Conservation (phyloP, 2,329 filamentous ascomycete genomes). For the Onygena corvina region DNA sequence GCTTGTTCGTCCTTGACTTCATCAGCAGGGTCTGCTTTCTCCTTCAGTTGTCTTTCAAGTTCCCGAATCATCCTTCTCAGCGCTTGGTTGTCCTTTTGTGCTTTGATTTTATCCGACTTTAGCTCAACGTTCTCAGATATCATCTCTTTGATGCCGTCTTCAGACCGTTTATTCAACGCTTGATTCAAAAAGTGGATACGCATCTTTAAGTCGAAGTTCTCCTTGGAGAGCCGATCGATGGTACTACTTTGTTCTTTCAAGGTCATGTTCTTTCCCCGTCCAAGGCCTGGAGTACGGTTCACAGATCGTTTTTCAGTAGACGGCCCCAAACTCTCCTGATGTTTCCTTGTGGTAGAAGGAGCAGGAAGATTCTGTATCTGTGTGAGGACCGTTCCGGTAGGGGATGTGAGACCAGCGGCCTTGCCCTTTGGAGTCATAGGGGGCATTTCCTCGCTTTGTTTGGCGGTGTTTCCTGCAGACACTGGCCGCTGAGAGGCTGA, state of each 20-base stretch:
- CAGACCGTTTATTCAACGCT: slow-evolving; percentile 80
- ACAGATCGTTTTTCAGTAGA: slow-evolving; percentile 47
- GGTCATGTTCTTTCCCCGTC: slow-evolving; percentile 58
- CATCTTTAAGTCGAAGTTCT: slow-evolving; percentile 95
- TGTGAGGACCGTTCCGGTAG: slow-evolving; percentile 78
- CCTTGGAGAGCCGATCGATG: slow-evolving; percentile 89
- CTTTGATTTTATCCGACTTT: slow-evolving; percentile 75
- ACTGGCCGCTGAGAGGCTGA: slow-evolving; percentile 24
- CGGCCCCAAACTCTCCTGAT: slow-evolving; percentile 51
- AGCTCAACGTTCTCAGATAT: slow-evolving; percentile 95
- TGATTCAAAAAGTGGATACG: slow-evolving; percentile 96
- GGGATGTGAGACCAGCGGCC: slow-evolving; percentile 45
- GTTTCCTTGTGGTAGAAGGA: slow-evolving; percentile 77
- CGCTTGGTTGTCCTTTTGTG: slow-evolving; percentile 81
- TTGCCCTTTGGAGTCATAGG: slow-evolving; percentile 61
- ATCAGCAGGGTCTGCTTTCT: slow-evolving; percentile 42
- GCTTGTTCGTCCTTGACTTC: slow-evolving; percentile 35
- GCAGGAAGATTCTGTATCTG: slow-evolving; percentile 82
- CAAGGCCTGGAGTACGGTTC: slow-evolving; percentile 38
- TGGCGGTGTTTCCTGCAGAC: slow-evolving; percentile 29
- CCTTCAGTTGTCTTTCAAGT: slow-evolving; percentile 64
- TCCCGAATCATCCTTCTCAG: slow-evolving; percentile 72
- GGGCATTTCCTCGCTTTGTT: slow-evolving; percentile 30
- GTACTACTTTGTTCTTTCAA: slow-evolving; percentile 96
- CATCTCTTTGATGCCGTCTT: slow-evolving; percentile 95